Evolutionary conservation across 2,329 filamentous ascomycete genomes (phyloP).

Genomic region (Trichophyton benhamiae): DNA sequence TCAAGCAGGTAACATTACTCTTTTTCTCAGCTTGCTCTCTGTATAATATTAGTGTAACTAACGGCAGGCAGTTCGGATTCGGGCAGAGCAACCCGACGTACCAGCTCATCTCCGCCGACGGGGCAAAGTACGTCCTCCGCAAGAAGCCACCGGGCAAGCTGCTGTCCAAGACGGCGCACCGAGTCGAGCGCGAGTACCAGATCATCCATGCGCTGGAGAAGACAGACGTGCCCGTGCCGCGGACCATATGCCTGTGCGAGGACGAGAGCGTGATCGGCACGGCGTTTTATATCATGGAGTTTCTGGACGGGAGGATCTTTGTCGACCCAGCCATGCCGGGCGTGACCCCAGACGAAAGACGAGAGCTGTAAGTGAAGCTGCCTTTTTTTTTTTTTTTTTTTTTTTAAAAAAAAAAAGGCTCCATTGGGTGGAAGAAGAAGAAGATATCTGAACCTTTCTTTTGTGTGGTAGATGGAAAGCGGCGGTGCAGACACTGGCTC

Average conservation of each 20-base stretch:
- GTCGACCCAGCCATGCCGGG: constrained; percentile 74
- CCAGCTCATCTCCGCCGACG: constrained; percentile 62
- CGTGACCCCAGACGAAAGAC: constrained; percentile 55
- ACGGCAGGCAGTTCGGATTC: constrained; percentile 66
- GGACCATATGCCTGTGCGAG: constrained; percentile 72
- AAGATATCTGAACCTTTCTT: no score
- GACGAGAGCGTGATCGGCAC: constrained; percentile 71
- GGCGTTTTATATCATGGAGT: constrained; percentile 95
- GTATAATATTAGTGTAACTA: no score
- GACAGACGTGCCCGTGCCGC: constrained; percentile 77
- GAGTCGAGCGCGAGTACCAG: constrained; percentile 89
- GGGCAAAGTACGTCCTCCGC: constrained; percentile 70
- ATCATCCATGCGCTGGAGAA: constrained; percentile 70
- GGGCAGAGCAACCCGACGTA: constrained; percentile 98
- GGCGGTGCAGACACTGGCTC: constrained; percentile 70
- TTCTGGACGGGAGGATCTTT: constrained; percentile 85
- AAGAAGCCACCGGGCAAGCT: constrained; percentile 97
- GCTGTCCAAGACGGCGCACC: constrained; percentile 84
- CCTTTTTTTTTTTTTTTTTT: neutral
- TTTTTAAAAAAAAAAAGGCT: no score
- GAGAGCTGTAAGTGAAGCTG: constrained; percentile 46
- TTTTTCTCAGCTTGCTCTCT: no score
- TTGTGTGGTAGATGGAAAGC: constrained; percentile 52
- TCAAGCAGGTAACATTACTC: constrained; percentile 61
- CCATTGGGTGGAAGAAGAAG: no score